These are phyloP conservation scores for Flueggea neowawraea DNA, from an alignment of 441 rosid species.

Conservation along the genomic window DNA sequence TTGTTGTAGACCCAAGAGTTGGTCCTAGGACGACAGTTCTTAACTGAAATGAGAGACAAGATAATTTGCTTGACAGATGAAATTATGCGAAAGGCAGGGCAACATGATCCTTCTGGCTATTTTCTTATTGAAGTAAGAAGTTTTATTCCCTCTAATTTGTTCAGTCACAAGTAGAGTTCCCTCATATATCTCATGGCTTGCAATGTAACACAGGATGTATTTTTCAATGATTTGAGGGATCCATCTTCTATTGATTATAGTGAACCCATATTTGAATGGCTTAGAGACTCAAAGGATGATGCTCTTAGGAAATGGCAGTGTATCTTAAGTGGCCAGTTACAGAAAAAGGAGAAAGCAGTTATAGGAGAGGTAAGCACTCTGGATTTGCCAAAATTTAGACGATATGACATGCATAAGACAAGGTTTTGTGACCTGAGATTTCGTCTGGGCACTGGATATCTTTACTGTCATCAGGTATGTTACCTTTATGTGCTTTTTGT, in stretches of 20 bases:
- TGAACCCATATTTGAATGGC: slow-evolving; percentile 73
- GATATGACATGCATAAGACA: slow-evolving; percentile 56
- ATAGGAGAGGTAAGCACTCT: too few species aligned
- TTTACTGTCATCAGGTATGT: slow-evolving; percentile 96
- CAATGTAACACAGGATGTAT: slow-evolving; percentile 49
- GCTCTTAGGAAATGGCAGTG: slow-evolving; percentile 73
- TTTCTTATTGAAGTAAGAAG: slow-evolving; percentile 67
- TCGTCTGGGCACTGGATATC: slow-evolving; percentile 81
- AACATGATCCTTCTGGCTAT: slow-evolving; percentile 70
- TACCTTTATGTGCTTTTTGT: too few species aligned
- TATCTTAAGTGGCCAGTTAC: slow-evolving; percentile 55
- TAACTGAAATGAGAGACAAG: slow-evolving; percentile 76
- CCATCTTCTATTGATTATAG: slow-evolving; percentile 62
- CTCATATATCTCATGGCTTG: slow-evolving; percentile 10
- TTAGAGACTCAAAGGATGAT: slow-evolving; percentile 60
- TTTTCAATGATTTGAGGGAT: slow-evolving; percentile 79
- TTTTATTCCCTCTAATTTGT: slow-evolving; percentile 1
- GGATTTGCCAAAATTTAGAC: slow-evolving; percentile 51
- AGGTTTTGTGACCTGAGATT: slow-evolving; percentile 69
- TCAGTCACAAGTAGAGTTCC: neutral
- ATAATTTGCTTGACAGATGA: slow-evolving; percentile 77
- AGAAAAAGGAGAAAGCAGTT: slow-evolving; percentile 57
- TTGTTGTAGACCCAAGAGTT: slow-evolving; percentile 70
- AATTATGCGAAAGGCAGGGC: slow-evolving; percentile 68
- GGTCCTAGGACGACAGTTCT: slow-evolving; percentile 66